Evolutionary conservation across 305 asterid species (phyloP).

Genomic region (Fraxinus paxiana): DNA sequence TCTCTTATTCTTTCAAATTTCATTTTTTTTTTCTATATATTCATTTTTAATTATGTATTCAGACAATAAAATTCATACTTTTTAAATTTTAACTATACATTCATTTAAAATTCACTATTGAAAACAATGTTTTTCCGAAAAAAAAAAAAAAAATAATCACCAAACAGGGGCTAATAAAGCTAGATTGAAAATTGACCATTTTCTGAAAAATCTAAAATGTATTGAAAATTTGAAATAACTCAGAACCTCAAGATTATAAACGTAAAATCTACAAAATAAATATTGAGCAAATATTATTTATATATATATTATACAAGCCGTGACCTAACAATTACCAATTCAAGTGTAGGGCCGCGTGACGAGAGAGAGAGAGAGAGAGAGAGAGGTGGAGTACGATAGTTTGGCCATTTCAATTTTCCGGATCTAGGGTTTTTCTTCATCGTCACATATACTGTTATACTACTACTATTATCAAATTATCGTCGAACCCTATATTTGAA

Average conservation of each 20-base stretch:
- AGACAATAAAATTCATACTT: too few species aligned
- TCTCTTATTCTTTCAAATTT: too few species aligned
- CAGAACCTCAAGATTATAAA: neutral
- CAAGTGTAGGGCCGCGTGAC: neutral
- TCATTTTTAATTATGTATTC: too few species aligned
- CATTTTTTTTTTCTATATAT: too few species aligned
- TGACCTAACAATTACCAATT: neutral
- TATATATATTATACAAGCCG: too few species aligned
- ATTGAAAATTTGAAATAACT: neutral
- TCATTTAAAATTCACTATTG: too few species aligned
- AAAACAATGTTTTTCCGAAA: too few species aligned
- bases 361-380: neutral
- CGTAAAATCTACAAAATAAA: neutral
- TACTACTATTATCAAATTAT: neutral
- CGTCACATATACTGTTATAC: neutral
- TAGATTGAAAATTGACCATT: neutral
- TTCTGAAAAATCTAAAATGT: neutral
- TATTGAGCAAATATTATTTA: neutral
- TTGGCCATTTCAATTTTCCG: constrained; percentile 24
- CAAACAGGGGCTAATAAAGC: neutral
- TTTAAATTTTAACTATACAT: too few species aligned
- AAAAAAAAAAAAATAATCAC: too few species aligned
- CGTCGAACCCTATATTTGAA: neutral
- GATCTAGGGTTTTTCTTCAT: constrained; percentile 40
- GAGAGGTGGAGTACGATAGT: constrained; percentile 16